Base-by-base conservation (phyloP, 305 asterid species). In the Ajuga reptans region DNA sequence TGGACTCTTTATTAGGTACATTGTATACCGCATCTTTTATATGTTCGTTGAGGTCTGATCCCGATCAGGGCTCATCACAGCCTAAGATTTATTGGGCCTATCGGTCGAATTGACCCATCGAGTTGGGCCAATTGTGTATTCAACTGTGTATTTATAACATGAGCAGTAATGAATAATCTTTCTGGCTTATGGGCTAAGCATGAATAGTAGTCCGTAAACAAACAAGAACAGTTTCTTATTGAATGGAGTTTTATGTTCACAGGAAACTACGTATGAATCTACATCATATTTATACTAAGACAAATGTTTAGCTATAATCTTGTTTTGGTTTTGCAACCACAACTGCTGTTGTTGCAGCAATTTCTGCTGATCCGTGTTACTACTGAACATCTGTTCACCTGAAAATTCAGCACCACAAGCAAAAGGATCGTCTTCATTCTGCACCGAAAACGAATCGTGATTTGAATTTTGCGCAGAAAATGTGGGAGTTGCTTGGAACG, bases 261-360 rank as follows among this genome's bases (percentile, higher is more conserved):
- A 43, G 1, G 9, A 15, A n/a, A 15, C 33, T 68, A 66, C 63
- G 36, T 21, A n/a, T n/a, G n/a, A n/a, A n/a, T n/a, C n/a, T n/a
- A 53, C 18, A 17, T 16, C 59, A 34, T 16, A 54, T 7, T 18
- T 5, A 47, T 5, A 61, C 65, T 76, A 70, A 51, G 64, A 36
- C 42, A 3, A 56, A 59, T 85, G 83, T 82, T 90, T 90, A 14
- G 84, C 89, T 52, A 90, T 79, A 59, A 90, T 92, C 86, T 85
- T 92, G 76, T 83, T 84, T 71, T 92, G 96, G 73, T 90, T 81
- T 54, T 84, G 90, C 82, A 90, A 73, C 98, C 98, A 90, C 83
- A 85, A 18, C 24, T 88, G 79, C 55, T 85, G 95, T 58, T 92
- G 85, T 4, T 71, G 85, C 73, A 66, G 53, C 68, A 82, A 66